Evolutionary conservation across 257 asterid genomes (phyloP), one percentile per base, ranked within the genome.

Genomic region (Fraxinus americana): DNA sequence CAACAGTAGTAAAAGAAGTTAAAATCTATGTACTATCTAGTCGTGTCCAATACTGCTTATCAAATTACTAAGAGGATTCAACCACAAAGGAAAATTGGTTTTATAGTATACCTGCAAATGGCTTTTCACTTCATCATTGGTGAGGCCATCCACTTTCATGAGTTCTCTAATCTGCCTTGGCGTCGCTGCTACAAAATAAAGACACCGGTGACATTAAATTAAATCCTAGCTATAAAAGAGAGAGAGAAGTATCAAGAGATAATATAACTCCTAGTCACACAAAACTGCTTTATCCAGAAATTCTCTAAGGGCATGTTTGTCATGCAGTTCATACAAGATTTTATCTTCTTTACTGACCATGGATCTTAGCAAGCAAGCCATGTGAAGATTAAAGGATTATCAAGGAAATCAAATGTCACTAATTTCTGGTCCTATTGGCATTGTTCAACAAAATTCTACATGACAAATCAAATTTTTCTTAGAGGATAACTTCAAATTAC

Each of bases 71-170:
- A 61, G 9, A 7, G 68, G 32, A 63, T 25, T 61, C 32, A 11
- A 25, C 32, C 34, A 27, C 68, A 21, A 61, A 61, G 67, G 1
- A 23, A 21, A 61, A 61, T 0, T 0, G 67, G 25, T 21, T 23
- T 61, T 59, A 32, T 25, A 7, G 63, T 63, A 38, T 75, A 87
- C 90, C 88, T 87, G 90, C 81, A 87, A 78, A 82, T 87, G 90
- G 82, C 90, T 87, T 77, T 87, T 87, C 41, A 87, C 90, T 84
- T 87, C 86, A 68, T 87, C 88, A 61, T 87, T 87, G 50, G 90
- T 87, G 74, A 87, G 88, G 35, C 87, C 90, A 36, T 87, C 88
- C 38, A 87, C 88, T 70, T 80, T 78, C 90, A 87, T 87, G 14
- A 82, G 76, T 27, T 83, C 88, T 77, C 84, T 87, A 23, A 87